These are phyloP conservation scores for Hevea brasiliensis DNA, from an alignment of 345 rosid genomes.

Conservation along the genomic window DNA sequence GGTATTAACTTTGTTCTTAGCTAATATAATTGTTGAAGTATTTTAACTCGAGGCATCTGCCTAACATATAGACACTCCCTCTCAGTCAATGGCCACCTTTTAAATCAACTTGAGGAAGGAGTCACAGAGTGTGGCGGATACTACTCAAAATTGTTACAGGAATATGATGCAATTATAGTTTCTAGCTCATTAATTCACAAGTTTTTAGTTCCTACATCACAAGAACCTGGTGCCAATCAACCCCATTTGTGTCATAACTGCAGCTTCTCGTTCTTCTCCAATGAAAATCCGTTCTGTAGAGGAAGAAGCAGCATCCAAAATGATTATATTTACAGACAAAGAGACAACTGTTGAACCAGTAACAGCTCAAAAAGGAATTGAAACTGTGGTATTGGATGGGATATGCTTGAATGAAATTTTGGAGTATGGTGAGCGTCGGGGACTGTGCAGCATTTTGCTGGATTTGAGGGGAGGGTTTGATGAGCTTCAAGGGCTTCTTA, in stretches of 20 bases:
- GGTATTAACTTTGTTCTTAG: background rate
- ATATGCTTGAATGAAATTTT: constrained; percentile 48
- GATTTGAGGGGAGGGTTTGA: constrained; percentile 53
- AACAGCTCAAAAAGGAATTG: constrained; percentile 33
- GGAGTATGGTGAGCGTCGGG: constrained; percentile 60
- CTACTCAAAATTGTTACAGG: constrained; percentile 66
- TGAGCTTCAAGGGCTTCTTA: constrained; percentile 55
- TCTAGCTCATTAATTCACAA: constrained; percentile 45
- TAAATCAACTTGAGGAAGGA: constrained; percentile 66
- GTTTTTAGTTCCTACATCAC: constrained; percentile 42
- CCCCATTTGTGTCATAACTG: constrained; percentile 52
- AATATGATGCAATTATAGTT: constrained; percentile 66
- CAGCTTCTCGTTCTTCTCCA: constrained; percentile 26
- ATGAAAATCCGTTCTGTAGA: constrained; percentile 30
- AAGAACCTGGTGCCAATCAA: constrained; percentile 62
- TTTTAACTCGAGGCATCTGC: constrained; percentile 11
- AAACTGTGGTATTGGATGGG: constrained; percentile 47
- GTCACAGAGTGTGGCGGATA: constrained; percentile 55
- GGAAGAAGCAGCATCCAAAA: constrained; percentile 38
- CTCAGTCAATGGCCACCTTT: constrained; percentile 55
- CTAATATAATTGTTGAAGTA: background rate
- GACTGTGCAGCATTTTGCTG: constrained; percentile 57
- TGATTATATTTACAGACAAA: constrained; percentile 42
- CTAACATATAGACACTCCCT: constrained; percentile 58
- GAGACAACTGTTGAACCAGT: constrained; percentile 33